phyloP scores from a whole-genome alignment of 176 grass and related monocot species.

The Dendrocalamus sinicus region DNA sequence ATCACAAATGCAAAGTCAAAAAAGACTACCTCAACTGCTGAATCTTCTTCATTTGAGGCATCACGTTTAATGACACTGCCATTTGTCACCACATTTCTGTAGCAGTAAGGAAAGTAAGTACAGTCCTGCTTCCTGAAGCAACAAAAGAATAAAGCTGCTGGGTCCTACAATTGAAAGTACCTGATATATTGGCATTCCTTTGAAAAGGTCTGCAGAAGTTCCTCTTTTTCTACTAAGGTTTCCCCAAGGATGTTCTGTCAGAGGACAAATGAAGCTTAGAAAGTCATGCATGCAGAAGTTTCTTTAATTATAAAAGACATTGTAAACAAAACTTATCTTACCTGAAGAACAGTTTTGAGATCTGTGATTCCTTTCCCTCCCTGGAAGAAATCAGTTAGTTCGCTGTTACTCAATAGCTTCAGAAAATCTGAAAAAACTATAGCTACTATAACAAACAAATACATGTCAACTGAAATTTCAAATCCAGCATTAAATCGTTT shows the following conservation, averaged over 20 bases:
- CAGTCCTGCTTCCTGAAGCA: slow-evolving; percentile 2
- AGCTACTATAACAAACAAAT: slow-evolving; percentile 8
- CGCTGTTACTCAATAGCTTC: slow-evolving; percentile 11
- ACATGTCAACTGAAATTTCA: slow-evolving; percentile 21
- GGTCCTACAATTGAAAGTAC: slow-evolving; percentile 39
- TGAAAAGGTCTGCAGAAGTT: slow-evolving; percentile 83
- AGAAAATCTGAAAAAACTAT: slow-evolving; percentile 16
- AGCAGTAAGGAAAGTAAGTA: slow-evolving; percentile 30
- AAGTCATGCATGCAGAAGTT: slow-evolving; percentile 27
- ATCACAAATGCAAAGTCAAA: background rate
- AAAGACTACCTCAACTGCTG: slow-evolving; percentile 55
- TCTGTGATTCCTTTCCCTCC: slow-evolving; percentile 92
- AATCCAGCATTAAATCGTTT: background rate
- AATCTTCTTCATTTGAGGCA: slow-evolving; percentile 34
- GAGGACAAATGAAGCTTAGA: slow-evolving; percentile 41
- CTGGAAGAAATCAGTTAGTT: slow-evolving; percentile 57
- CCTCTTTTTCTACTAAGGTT: slow-evolving; percentile 78
- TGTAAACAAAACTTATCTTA: slow-evolving; percentile 38
- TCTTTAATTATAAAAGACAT: slow-evolving; percentile 9
- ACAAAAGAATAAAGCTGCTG: slow-evolving; percentile 26
- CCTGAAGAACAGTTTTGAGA: slow-evolving; percentile 76
- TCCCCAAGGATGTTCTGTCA: slow-evolving; percentile 87
- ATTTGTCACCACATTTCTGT: slow-evolving; percentile 41
- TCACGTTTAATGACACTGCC: slow-evolving; percentile 40
- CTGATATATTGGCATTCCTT: slow-evolving; percentile 70